phyloP scores from a whole-genome alignment of 345 rosid species.

The Lepidium aucheri region DNA sequence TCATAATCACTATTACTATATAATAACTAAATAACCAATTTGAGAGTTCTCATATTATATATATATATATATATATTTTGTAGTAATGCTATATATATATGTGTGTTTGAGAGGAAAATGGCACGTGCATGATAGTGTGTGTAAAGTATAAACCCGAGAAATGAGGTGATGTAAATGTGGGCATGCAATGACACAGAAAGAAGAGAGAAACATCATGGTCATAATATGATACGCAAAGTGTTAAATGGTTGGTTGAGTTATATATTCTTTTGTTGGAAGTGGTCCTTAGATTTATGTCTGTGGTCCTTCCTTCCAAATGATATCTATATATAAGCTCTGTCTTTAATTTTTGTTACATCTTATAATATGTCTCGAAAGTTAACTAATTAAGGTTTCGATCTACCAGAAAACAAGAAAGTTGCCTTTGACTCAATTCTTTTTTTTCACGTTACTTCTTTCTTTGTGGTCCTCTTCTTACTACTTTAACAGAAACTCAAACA shows the following conservation, averaged over 20 bases:
- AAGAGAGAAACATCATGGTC: conserved; percentile 18
- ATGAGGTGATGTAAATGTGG: not conserved
- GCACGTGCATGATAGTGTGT: conserved; percentile 8
- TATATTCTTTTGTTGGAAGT: conserved; percentile 26
- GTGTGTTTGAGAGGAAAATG: not conserved
- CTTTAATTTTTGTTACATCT: conserved; percentile 12
- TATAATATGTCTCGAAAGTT: conserved; percentile 16
- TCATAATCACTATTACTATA: not conserved
- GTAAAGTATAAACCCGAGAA: conserved; percentile 2
- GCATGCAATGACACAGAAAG: conserved; percentile 10
- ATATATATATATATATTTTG: no score
- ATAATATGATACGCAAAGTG: conserved; percentile 24
- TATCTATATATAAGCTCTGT: conserved; percentile 18
- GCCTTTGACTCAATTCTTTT: conserved; percentile 9
- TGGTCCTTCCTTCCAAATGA: conserved; percentile 25
- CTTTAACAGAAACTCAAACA: not conserved
- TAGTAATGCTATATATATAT: not conserved
- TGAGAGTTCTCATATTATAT: not conserved
- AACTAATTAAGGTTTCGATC: conserved; percentile 19
- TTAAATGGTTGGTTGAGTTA: conserved; percentile 18
- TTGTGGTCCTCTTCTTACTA: conserved; percentile 12
- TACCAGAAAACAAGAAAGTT: conserved; percentile 10
- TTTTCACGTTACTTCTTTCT: not conserved
- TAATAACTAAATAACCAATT: not conserved
- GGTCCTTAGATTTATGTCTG: conserved; percentile 29